Evolutionary conservation across 805 yeast genomes (phyloP).

Genomic region (Schizosaccharomyces lindneri): DNA sequence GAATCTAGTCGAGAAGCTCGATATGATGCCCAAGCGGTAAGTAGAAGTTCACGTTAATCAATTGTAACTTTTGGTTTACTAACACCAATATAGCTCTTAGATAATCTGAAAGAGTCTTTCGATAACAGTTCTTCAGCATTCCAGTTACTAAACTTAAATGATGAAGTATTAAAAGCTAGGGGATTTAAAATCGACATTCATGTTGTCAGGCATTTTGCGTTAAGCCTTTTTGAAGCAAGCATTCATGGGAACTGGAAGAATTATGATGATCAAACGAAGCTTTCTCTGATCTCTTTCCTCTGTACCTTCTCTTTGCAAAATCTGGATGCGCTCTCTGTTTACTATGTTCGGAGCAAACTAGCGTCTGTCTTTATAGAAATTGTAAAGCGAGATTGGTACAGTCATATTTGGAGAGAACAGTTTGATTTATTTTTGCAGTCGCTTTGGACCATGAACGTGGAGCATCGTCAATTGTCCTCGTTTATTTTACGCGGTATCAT

Average conservation of each 20-base stretch:
- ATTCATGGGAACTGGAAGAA: constrained; percentile 28
- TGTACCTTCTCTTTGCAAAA: constrained; percentile 27
- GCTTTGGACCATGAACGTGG: constrained; percentile 43
- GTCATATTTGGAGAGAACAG: constrained; percentile 28
- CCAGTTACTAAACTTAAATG: neutral
- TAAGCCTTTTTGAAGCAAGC: constrained; percentile 52
- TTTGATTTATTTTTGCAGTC: constrained; percentile 53
- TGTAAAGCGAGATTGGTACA: constrained; percentile 66
- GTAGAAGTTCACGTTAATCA: constrained; percentile 3
- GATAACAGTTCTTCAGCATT: constrained; percentile 23
- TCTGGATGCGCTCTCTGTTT: constrained; percentile 22
- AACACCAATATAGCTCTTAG: constrained; percentile 26
- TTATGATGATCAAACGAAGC: constrained; percentile 31
- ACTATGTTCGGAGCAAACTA: constrained; percentile 67
- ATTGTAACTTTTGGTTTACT: no score
- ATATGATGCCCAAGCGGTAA: constrained; percentile 25
- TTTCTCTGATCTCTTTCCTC: constrained; percentile 12
- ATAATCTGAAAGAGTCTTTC: constrained; percentile 40
- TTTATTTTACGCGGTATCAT: constrained; percentile 64
- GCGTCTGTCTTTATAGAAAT: constrained; percentile 79
- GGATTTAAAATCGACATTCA: constrained; percentile 16
- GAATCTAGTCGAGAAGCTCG: constrained; percentile 14
- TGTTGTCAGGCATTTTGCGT: constrained; percentile 54
- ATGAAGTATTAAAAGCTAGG: neutral
- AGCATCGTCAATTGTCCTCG: constrained; percentile 51